A percentile compares a stretch with the other conserved stretches of the same genome.
Evolutionary conservation across 495 filamentous ascomycete genomes (phyloP).

Genomic region (Elasticomyces elasticus): DNA sequence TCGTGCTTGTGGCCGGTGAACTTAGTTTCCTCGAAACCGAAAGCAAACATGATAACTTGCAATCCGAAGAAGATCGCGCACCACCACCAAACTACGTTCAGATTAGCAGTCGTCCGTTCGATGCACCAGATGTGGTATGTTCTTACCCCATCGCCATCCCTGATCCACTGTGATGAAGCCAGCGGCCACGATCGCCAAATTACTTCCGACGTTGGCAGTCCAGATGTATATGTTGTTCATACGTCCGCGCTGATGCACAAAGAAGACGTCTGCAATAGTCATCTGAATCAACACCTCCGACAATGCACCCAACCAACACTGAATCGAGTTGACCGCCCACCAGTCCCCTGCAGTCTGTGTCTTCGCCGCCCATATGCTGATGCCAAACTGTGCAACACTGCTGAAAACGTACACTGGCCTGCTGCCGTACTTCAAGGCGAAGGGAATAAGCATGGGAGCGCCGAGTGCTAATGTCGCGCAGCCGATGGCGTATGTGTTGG

Average conservation of each 20-base stretch:
- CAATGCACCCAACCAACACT: constrained; percentile 33
- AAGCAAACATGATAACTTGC: constrained; percentile 29
- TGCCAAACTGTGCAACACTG: constrained; percentile 28
- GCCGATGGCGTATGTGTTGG: constrained; percentile 32
- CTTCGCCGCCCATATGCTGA: constrained; percentile 34
- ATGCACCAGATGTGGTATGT: not conserved
- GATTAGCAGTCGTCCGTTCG: constrained; percentile 27
- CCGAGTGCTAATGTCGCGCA: constrained; percentile 35
- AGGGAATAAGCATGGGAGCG: constrained; percentile 37
- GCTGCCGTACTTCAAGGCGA: constrained; percentile 39
- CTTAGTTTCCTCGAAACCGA: constrained; percentile 40
- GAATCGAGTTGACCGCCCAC: constrained; percentile 30
- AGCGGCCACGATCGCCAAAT: constrained; percentile 36
- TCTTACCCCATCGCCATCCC: constrained; percentile 31
- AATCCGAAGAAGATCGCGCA: constrained; percentile 38
- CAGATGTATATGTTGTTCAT: constrained; percentile 38
- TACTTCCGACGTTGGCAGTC: constrained; percentile 27
- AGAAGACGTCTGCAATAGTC: constrained; percentile 41
- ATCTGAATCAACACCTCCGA: constrained; percentile 39
- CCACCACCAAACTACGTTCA: constrained; percentile 39
- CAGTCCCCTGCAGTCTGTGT: constrained; percentile 29
- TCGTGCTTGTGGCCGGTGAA: constrained; percentile 20
- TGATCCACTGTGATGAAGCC: constrained; percentile 38
- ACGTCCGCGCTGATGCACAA: constrained; percentile 38
- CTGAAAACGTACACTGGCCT: constrained; percentile 39